Evolutionary conservation across 306 rosid species (phyloP).

Genomic region (Glycyrrhiza uralensis): DNA sequence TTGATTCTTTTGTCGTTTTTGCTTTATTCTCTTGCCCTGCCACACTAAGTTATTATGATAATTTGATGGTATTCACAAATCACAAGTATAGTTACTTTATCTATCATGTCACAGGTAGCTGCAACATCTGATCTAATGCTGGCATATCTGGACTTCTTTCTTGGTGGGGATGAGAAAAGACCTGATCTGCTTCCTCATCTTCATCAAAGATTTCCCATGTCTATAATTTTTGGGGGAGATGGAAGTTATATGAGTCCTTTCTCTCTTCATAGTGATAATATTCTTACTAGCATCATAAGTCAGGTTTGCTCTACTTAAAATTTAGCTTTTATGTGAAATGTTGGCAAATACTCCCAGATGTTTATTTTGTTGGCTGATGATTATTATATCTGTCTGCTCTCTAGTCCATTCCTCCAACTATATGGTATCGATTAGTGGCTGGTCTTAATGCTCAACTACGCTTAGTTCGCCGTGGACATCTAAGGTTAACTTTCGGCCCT

Average conservation of each 20-base stretch:
- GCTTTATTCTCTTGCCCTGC: not conserved
- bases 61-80: not conserved
- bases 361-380: slow-evolving; percentile 26
- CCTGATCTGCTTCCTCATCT: slow-evolving; percentile 74
- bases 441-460: slow-evolving; percentile 94
- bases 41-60: not conserved
- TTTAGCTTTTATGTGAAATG: slow-evolving; percentile 16
- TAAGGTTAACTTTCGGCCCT: slow-evolving; percentile 57
- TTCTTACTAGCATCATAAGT: slow-evolving; percentile 83
- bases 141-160: slow-evolving; percentile 89
- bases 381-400: slow-evolving; percentile 15
- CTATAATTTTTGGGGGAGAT: slow-evolving; percentile 86
- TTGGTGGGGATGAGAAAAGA: slow-evolving; percentile 97
- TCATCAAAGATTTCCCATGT: slow-evolving; percentile 82
- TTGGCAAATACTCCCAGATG: not conserved
- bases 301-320: slow-evolving; percentile 56
- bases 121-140: slow-evolving; percentile 90
- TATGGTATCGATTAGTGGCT: slow-evolving; percentile 95
- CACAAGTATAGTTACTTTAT: slow-evolving; percentile 4
- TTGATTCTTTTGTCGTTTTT: not conserved
- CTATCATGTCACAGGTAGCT: slow-evolving; percentile 56
- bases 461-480: slow-evolving; percentile 69
- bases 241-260: slow-evolving; percentile 95
- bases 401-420: slow-evolving; percentile 85
- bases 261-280: slow-evolving; percentile 75